phyloP scores from a whole-genome alignment of 2,329 filamentous ascomycete genomes.

The Botrytis squamosa region DNA sequence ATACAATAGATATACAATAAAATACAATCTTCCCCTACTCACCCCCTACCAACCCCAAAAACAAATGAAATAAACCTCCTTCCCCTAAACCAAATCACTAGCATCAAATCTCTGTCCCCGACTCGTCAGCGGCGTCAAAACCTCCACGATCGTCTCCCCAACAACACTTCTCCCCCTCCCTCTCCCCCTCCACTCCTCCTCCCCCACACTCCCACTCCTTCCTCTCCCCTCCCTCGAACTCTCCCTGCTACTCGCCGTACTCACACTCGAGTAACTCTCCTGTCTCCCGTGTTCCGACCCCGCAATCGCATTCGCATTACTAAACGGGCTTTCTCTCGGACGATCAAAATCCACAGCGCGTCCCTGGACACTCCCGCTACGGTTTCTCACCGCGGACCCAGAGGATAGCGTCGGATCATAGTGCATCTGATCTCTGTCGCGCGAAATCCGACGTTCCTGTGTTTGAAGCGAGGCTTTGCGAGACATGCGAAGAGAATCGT shows the following conservation, averaged over 20 bases:
- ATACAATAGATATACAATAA: neutral
- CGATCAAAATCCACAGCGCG: conserved; percentile 15
- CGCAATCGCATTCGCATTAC: neutral
- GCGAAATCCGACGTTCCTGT: neutral
- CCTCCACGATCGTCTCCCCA: neutral
- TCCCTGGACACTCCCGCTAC: neutral
- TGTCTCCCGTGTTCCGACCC: neutral
- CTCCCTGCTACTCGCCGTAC: neutral
- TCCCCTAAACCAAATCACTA: neutral
- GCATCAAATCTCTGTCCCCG: neutral
- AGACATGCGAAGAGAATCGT: conserved; percentile 15
- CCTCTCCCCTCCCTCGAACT: neutral
- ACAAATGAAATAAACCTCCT: neutral
- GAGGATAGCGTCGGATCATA: neutral
- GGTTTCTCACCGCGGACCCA: neutral
- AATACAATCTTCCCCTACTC: neutral
- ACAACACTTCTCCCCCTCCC: neutral
- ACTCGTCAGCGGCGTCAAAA: neutral
- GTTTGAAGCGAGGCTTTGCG: neutral
- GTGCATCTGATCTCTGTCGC: conserved; percentile 13
- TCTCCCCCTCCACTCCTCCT: neutral
- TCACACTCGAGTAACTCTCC: neutral
- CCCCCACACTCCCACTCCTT: neutral
- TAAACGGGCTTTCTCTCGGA: conserved; percentile 13
- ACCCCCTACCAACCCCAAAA: neutral